A percentile compares a stretch with the other conserved stretches of the same genome.
These are phyloP conservation scores for Medicago ruthenica DNA, from an alignment of 306 rosid genomes.

Conservation along the genomic window DNA sequence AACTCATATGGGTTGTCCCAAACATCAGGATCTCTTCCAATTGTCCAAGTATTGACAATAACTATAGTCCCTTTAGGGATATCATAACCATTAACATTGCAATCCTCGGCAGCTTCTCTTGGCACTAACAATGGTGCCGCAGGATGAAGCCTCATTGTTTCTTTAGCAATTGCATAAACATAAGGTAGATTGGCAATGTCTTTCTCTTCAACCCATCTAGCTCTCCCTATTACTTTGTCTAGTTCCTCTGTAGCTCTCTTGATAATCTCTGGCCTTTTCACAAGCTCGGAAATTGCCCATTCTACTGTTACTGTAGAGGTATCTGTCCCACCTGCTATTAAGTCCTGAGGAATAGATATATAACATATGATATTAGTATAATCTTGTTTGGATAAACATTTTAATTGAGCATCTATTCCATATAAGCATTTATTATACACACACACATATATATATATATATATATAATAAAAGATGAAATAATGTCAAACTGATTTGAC, in stretches of 20 bases:
- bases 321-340: constrained; percentile 89
- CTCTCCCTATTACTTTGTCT: constrained; percentile 74
- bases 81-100: constrained; percentile 61
- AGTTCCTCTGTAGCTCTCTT: constrained; percentile 67
- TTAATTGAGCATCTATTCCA: too few relatives aligned
- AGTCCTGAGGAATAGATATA: constrained; percentile 47
- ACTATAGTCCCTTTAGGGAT: constrained; percentile 68
- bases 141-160: constrained; percentile 82
- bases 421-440: too few relatives aligned
- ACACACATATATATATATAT: too few relatives aligned
- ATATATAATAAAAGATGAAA: too few relatives aligned
- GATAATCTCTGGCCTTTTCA: constrained; percentile 65
- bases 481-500: too few relatives aligned
- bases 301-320: constrained; percentile 73
- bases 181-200: constrained; percentile 68
- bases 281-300: constrained; percentile 77
- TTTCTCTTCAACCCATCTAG: constrained; percentile 85
- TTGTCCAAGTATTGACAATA: constrained; percentile 64
- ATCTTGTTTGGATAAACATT: too few relatives aligned
- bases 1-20: constrained; percentile 78
- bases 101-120: constrained; percentile 53
- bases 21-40: constrained; percentile 69
- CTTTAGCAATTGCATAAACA: constrained; percentile 63
- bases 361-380: too few relatives aligned
- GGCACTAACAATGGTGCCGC: constrained; percentile 88